Percentiles rank a stretch among this genome's conserved stretches.
These are phyloP conservation scores for Zalaria sp. DNA, from an alignment of 2,329 filamentous ascomycete genomes.

Conservation along the genomic window DNA sequence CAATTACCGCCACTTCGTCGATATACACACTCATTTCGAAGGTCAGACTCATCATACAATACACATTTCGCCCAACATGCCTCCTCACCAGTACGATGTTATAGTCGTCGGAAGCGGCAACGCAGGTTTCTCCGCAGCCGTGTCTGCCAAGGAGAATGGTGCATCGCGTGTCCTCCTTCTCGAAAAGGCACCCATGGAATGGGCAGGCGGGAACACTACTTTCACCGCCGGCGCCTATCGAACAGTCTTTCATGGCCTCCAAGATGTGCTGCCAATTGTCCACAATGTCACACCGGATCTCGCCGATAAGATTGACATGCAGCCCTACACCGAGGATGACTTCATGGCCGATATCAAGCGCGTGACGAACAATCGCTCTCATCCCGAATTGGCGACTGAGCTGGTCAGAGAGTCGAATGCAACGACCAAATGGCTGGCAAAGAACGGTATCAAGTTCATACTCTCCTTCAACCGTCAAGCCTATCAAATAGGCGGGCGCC, in stretches of 20 bases:
- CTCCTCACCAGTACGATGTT: conserved; percentile 18
- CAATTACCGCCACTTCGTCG: no score
- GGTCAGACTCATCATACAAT: no score
- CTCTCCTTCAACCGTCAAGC: conserved; percentile 36
- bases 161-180: conserved; percentile 37
- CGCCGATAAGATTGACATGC: conserved; percentile 40
- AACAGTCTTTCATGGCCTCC: conserved; percentile 39
- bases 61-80: neutral
- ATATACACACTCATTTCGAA: no score
- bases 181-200: conserved; percentile 44
- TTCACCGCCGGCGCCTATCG: conserved; percentile 54
- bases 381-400: conserved; percentile 32
- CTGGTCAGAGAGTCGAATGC: conserved; percentile 28
- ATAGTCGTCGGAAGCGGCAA: conserved; percentile 50
- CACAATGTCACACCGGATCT: conserved; percentile 39
- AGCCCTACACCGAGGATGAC: conserved; percentile 39
- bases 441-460: conserved; percentile 39
- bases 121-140: conserved; percentile 47
- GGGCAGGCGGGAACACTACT: conserved; percentile 50
- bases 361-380: conserved; percentile 40
- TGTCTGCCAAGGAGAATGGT: conserved; percentile 38
- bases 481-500: conserved; percentile 45
- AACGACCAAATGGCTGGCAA: conserved; percentile 12
- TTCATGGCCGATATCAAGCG: conserved; percentile 43
- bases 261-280: conserved; percentile 46